phyloP scores from a whole-genome alignment of 495 filamentous ascomycete genomes.

The Hypoxylon fragiforme region DNA sequence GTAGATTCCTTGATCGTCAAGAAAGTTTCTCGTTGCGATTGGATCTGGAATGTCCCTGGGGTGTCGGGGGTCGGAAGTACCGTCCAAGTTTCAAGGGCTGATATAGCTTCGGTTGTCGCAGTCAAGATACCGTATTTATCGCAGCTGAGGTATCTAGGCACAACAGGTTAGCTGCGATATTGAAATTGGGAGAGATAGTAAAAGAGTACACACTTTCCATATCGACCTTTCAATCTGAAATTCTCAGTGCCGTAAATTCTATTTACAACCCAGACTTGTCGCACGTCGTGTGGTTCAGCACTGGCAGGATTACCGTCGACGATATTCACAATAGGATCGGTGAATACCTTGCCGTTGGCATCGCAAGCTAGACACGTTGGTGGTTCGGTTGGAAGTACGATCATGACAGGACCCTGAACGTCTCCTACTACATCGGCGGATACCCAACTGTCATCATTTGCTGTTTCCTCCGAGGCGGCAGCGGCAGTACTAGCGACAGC shows the following conservation, averaged over 20 bases:
- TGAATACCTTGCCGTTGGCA: conserved; percentile 79
- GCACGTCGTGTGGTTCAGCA: conserved; percentile 90
- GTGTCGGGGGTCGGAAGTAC: conserved; percentile 65
- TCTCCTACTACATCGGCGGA: conserved; percentile 75
- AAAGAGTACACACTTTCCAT: conserved; percentile 67
- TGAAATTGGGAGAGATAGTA: neutral
- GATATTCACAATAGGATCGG: conserved; percentile 78
- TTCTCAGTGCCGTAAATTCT: conserved; percentile 77
- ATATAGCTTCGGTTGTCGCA: conserved; percentile 78
- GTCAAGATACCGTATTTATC: conserved; percentile 80
- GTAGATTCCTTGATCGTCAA: conserved; percentile 55
- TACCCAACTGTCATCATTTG: conserved; percentile 85
- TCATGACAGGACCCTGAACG: conserved; percentile 79
- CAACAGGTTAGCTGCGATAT: conserved; percentile 40
- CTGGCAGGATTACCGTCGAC: conserved; percentile 74
- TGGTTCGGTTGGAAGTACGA: conserved; percentile 71
- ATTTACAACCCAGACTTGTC: conserved; percentile 94
- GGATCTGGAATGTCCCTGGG: conserved; percentile 67
- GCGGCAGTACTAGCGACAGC: conserved; percentile 22
- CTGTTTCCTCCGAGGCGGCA: conserved; percentile 46
- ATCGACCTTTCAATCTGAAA: conserved; percentile 82
- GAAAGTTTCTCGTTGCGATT: conserved; percentile 66
- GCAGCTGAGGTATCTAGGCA: conserved; percentile 67
- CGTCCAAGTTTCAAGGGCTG: conserved; percentile 79
- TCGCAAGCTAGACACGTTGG: conserved; percentile 81